A percentile compares a stretch with the other conserved stretches of the same genome.
These are phyloP conservation scores for Cystofilobasidium capitatum DNA, from an alignment of 768 basidiomycete species.

Conservation along the genomic window DNA sequence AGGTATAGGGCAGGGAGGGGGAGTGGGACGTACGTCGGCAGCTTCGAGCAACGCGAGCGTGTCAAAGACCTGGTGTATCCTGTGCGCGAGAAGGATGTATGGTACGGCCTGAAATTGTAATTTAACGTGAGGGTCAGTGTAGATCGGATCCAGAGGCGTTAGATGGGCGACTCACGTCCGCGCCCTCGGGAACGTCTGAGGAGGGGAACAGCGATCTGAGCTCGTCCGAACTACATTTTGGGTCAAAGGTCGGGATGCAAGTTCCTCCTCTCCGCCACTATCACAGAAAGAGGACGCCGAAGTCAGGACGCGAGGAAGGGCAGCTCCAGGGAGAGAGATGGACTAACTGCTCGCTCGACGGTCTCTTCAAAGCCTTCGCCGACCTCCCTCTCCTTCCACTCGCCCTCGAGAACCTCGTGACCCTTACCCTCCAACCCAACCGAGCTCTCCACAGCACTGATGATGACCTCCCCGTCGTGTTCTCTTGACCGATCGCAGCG, in stretches of 20 bases:
- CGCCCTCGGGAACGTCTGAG: background rate
- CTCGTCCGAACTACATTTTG: background rate
- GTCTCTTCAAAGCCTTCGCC: conserved; percentile 3
- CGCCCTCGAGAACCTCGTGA: background rate
- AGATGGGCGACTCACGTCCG: background rate
- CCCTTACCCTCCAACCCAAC: background rate
- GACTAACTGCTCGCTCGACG: background rate
- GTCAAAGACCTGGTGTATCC: background rate
- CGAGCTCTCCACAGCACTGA: background rate
- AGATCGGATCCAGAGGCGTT: background rate
- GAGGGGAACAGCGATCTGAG: background rate
- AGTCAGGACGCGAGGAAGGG: background rate
- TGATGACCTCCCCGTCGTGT: background rate
- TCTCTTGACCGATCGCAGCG: background rate
- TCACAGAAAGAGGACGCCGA: background rate
- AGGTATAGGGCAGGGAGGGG: background rate
- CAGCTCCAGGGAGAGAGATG: background rate
- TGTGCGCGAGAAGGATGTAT: conserved; percentile 2
- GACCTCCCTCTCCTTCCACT: conserved; percentile 6
- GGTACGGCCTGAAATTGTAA: background rate
- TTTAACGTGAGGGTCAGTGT: too few relatives aligned
- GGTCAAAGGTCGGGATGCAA: background rate
- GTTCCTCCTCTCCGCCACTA: background rate
- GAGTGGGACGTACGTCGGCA: background rate
- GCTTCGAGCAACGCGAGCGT: conserved; percentile 1